These are phyloP conservation scores for Aspergillus bridgeri DNA, from an alignment of 495 filamentous ascomycete species.

Conservation along the genomic window DNA sequence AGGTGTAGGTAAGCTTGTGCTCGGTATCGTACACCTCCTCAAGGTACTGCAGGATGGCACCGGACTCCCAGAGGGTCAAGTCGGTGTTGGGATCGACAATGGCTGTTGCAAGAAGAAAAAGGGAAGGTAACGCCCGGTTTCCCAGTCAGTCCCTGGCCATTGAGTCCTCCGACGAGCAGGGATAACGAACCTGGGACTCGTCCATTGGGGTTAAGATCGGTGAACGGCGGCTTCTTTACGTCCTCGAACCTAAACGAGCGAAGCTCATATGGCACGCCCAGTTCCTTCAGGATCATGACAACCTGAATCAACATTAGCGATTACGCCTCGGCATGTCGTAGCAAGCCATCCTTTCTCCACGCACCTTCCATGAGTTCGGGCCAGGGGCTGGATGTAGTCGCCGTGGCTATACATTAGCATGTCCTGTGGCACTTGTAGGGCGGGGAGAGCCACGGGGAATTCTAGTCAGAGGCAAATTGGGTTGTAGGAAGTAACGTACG, in stretches of 20 bases:
- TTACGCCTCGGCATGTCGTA: no score
- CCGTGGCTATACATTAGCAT: no score
- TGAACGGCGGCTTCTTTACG: constrained; percentile 8
- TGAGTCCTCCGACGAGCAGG: background rate
- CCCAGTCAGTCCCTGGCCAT: background rate
- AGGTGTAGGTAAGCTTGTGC: constrained; percentile 24
- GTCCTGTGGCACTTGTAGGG: no score
- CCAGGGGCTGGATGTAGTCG: no score
- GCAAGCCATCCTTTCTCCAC: no score
- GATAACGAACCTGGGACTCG: constrained; percentile 4
- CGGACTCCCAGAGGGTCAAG: constrained; percentile 9
- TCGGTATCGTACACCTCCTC: constrained; percentile 35
- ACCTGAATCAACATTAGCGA: background rate
- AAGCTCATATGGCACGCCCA: background rate
- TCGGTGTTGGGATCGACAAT: constrained; percentile 11
- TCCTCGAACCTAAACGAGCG: constrained; percentile 8
- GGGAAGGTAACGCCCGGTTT: background rate
- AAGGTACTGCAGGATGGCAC: constrained; percentile 39
- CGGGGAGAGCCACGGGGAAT: no score
- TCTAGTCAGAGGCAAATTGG: no score
- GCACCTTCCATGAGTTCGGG: no score
- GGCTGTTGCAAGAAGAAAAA: background rate
- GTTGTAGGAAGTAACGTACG: no score
- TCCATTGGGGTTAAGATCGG: constrained; percentile 10
- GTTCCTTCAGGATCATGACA: constrained; percentile 3